Conservation (phyloP, 495 filamentous ascomycete species). For the Neurospora intermedia region DNA sequence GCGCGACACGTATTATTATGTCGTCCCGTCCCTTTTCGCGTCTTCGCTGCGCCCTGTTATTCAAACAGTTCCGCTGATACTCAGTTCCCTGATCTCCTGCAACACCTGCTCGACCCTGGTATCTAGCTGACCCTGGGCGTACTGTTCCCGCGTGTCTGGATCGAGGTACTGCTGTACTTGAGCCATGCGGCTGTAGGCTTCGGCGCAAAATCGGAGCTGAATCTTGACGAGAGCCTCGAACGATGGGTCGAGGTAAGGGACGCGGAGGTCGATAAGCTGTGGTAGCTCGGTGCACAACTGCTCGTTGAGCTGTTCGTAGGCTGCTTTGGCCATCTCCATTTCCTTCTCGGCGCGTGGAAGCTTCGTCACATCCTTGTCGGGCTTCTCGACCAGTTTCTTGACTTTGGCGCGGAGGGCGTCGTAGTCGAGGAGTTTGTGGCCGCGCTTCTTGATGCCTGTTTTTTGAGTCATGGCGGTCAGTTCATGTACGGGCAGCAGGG, state of each 20-base stretch:
- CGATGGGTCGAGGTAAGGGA: conserved; percentile 90
- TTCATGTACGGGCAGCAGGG: neutral
- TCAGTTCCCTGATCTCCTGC: conserved; percentile 93
- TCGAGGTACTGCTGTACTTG: conserved; percentile 99
- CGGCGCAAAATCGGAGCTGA: conserved; percentile 92
- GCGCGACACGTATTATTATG: neutral
- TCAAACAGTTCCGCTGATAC: conserved; percentile 61
- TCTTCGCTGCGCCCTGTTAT: neutral
- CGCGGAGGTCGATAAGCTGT: conserved; percentile 94
- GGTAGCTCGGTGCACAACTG: conserved; percentile 87
- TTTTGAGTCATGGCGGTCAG: neutral
- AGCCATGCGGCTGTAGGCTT: conserved; percentile 93
- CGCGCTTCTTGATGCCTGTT: conserved; percentile 87
- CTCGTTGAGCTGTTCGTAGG: conserved; percentile 93
- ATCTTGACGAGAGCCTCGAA: conserved; percentile 99
- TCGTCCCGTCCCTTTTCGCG: neutral
- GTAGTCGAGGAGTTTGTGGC: conserved; percentile 96
- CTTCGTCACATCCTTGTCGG: conserved; percentile 94
- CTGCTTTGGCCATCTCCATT: conserved; percentile 79
- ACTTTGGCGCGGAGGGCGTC: conserved; percentile 91
- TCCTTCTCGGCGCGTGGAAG: conserved; percentile 91
- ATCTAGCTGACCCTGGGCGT: conserved; percentile 87
- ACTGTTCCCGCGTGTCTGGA: conserved; percentile 91
- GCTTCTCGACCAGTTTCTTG: conserved; percentile 94
- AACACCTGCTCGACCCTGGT: conserved; percentile 88